Percentiles rank a stretch among this genome's conserved stretches.
These are phyloP conservation scores for Fonsecaea multimorphosa DNA, from an alignment of 2,329 filamentous ascomycete species.

Conservation along the genomic window DNA sequence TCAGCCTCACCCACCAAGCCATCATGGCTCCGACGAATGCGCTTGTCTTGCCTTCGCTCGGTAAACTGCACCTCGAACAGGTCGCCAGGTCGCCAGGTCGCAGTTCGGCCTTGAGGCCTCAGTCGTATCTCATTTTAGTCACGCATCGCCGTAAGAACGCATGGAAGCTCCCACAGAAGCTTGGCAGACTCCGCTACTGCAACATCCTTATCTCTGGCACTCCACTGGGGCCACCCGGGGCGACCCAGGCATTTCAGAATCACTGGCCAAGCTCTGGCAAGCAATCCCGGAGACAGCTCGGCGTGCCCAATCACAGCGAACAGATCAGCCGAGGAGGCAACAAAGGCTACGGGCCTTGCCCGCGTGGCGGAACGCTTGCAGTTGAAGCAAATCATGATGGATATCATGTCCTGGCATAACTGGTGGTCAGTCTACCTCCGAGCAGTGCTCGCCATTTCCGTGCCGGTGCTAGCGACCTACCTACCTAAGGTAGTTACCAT, in stretches of 20 bases:
- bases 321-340: constrained; percentile 3
- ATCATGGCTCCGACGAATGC: not conserved
- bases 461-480: not conserved
- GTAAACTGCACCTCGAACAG: not conserved
- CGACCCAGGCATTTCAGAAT: too few species aligned
- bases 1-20: not conserved
- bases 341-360: constrained; percentile 5
- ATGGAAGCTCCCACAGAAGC: constrained; percentile 20
- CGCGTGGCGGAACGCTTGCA: constrained; percentile 13
- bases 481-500: too few species aligned
- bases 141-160: constrained; percentile 9
- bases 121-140: constrained; percentile 8
- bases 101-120: not conserved
- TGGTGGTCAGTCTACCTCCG: not conserved
- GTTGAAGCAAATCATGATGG: constrained; percentile 2
- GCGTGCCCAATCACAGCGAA: constrained; percentile 3
- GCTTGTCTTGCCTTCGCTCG: not conserved
- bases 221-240: not conserved
- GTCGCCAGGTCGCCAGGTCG: not conserved
- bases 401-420: constrained; percentile 5
- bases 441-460: not conserved
- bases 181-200: constrained; percentile 11
- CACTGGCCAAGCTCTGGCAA: too few species aligned
- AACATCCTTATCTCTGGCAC: constrained; percentile 24
- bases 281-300: constrained; percentile 2